phyloP scores from a whole-genome alignment of 371 early-diverging fungal genomes.

The Nosema muscidifuracis region DNA sequence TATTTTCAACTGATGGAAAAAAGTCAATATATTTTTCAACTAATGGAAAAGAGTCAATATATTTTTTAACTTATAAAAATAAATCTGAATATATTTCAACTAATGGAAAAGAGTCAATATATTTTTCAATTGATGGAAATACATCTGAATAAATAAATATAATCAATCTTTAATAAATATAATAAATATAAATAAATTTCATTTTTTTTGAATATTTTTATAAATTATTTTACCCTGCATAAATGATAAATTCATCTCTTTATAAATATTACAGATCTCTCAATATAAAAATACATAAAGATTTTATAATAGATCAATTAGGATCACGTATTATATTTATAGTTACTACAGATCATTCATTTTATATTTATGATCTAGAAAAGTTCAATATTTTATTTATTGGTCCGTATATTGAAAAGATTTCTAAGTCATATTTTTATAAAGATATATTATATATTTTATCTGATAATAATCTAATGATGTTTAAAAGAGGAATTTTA shows the following conservation, averaged over 20 bases:
- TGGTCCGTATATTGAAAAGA: conserved; percentile 8
- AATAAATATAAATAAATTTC: too few species aligned
- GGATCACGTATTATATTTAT: background rate
- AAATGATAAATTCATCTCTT: conserved; percentile 1
- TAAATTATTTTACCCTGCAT: background rate
- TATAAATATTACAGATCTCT: conserved; percentile 18
- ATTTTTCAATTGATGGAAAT: too few species aligned
- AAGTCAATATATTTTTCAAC: too few species aligned
- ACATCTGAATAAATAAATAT: too few species aligned
- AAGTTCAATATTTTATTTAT: conserved; percentile 9
- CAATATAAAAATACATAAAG: background rate
- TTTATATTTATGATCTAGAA: conserved; percentile 2
- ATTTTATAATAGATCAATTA: background rate
- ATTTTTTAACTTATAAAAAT: too few species aligned
- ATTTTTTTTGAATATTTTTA: too few species aligned
- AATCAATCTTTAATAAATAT: too few species aligned
- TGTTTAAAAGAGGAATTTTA: background rate
- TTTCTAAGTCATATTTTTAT: background rate
- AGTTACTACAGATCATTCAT: background rate
- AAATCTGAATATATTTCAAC: too few species aligned
- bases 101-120: too few species aligned
- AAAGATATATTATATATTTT: background rate
- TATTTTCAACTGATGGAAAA: too few species aligned
- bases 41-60: too few species aligned
- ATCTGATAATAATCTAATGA: background rate